phyloP scores from a whole-genome alignment of 129 eudicot genomes.

The Flaveria bidentis region DNA sequence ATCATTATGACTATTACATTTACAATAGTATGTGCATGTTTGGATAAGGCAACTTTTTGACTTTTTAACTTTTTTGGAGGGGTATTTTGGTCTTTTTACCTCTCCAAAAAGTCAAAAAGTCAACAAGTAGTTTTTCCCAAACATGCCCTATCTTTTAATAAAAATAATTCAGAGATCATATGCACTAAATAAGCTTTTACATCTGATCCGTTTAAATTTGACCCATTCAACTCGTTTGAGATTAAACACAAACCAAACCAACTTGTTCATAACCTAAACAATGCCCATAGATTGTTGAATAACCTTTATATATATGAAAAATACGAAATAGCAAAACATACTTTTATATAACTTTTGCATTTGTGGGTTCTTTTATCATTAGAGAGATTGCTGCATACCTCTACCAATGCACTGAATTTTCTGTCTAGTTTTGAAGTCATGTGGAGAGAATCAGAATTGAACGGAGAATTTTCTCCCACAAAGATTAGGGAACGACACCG shows the following conservation, averaged over 20 bases:
- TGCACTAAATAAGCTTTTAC: background rate
- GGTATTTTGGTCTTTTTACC: too few relatives aligned
- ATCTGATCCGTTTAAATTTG: background rate
- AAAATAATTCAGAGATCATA: background rate
- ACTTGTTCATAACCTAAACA: background rate
- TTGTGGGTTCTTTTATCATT: background rate
- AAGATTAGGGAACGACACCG: constrained; percentile 78
- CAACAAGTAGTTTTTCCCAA: too few relatives aligned
- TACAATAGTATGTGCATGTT: too few relatives aligned
- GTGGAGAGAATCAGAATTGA: constrained; percentile 79
- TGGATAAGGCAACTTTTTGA: too few relatives aligned
- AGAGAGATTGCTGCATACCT: constrained; percentile 47
- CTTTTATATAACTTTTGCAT: too few relatives aligned
- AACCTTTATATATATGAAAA: too few relatives aligned
- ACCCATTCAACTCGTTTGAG: background rate
- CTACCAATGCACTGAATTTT: constrained; percentile 85
- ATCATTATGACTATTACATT: background rate
- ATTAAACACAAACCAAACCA: background rate
- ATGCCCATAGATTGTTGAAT: too few relatives aligned
- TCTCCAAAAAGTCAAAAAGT: too few relatives aligned
- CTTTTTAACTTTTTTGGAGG: too few relatives aligned
- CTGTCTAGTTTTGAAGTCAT: constrained; percentile 93
- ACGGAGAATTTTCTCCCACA: constrained; percentile 91
- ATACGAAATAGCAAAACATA: too few relatives aligned
- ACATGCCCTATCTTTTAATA: too few relatives aligned